Percentiles rank a stretch among this genome's conserved stretches.
Evolutionary conservation across 495 filamentous ascomycete species (phyloP).

Genomic region (Friedmanniomyces simplex): DNA sequence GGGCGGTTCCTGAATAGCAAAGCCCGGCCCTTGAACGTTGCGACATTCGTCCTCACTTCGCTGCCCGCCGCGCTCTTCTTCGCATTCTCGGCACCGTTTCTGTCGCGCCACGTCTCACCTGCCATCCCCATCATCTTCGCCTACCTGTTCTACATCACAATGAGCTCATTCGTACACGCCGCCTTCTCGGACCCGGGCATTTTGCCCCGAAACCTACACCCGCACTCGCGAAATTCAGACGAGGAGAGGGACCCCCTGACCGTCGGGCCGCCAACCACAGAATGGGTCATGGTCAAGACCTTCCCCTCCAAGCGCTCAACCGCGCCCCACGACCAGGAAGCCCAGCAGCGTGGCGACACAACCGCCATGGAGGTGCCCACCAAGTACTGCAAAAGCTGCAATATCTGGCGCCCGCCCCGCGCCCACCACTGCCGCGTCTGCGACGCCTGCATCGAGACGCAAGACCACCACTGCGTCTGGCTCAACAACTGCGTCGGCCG

Average conservation of each 20-base stretch:
- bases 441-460: slow-evolving; percentile 93
- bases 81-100: slow-evolving; percentile 75
- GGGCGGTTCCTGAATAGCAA: slow-evolving; percentile 81
- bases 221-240: slow-evolving; percentile 42
- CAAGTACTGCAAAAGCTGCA: slow-evolving; percentile 95
- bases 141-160: slow-evolving; percentile 78
- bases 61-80: slow-evolving; percentile 76
- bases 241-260: slow-evolving; percentile 65
- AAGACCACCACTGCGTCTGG: slow-evolving; percentile 98
- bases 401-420: slow-evolving; percentile 89
- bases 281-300: slow-evolving; percentile 68
- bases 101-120: slow-evolving; percentile 85
- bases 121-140: slow-evolving; percentile 85
- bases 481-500: slow-evolving; percentile 97
- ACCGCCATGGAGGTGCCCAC: slow-evolving; percentile 91
- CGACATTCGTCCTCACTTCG: slow-evolving; percentile 66
- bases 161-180: slow-evolving; percentile 88
- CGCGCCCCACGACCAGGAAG: not conserved
- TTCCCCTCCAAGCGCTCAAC: not conserved
- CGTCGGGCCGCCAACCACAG: slow-evolving; percentile 72
- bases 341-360: not conserved
- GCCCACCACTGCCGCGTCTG: slow-evolving; percentile 94
- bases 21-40: slow-evolving; percentile 84
- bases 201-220: slow-evolving; percentile 72
- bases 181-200: slow-evolving; percentile 90